Percentiles rank a stretch among this genome's conserved stretches.
phyloP scores from a whole-genome alignment of 441 rosid species.

The Erodium trifolium region DNA sequence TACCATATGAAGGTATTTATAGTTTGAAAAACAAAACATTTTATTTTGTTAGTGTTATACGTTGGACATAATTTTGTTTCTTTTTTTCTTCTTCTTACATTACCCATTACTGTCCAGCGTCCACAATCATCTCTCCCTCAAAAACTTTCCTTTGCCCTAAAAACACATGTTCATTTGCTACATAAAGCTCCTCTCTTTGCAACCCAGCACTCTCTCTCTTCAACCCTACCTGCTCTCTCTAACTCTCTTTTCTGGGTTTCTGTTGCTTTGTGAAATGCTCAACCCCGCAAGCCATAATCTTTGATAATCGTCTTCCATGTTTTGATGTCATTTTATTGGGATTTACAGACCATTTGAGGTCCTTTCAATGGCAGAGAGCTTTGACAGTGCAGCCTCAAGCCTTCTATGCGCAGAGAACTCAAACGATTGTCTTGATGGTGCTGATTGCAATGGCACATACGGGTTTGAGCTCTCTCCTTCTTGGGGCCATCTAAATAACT shows the following conservation, averaged over 20 bases:
- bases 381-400: conserved; percentile 27
- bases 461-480: conserved; percentile 23
- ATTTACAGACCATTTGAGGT: conserved; percentile 20
- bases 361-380: conserved; percentile 34
- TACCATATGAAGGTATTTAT: not conserved
- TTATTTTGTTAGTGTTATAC: not conserved
- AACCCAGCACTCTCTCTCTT: conserved; percentile 13
- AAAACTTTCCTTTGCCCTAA: conserved; percentile 27
- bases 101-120: not conserved
- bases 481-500: conserved; percentile 13
- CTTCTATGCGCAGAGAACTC: conserved; percentile 38
- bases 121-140: not conserved
- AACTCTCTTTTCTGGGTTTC: conserved; percentile 21
- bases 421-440: conserved; percentile 31
- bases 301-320: conserved; percentile 20
- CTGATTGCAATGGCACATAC: conserved; percentile 23
- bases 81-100: conserved; percentile 11
- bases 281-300: conserved; percentile 19
- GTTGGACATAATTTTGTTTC: conserved; percentile 13
- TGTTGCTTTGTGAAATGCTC: conserved; percentile 17
- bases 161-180: conserved; percentile 18
- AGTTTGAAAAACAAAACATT: not conserved
- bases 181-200: conserved; percentile 29
- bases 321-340: conserved; percentile 22
- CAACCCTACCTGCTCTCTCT: conserved; percentile 16